These are phyloP conservation scores for Turnera subulata DNA, from an alignment of 345 rosid genomes.

Conservation along the genomic window DNA sequence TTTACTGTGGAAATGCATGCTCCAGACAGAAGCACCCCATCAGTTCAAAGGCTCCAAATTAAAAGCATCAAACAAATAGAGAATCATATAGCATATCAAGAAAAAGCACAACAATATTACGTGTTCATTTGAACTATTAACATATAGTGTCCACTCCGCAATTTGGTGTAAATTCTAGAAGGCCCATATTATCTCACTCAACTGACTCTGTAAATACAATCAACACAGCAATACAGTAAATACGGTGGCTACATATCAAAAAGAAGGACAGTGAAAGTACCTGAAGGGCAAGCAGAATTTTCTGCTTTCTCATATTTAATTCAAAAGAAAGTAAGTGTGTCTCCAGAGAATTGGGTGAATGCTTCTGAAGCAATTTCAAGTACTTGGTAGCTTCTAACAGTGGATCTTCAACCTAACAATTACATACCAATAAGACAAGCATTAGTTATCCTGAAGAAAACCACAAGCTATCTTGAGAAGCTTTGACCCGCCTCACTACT, in stretches of 20 bases:
- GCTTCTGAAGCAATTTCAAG: constrained; percentile 86
- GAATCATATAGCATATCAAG: too few relatives aligned
- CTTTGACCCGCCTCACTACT: background rate
- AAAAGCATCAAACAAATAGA: background rate
- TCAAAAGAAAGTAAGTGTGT: constrained; percentile 96
- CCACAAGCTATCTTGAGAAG: background rate
- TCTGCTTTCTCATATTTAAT: constrained; percentile 90
- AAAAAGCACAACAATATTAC: background rate
- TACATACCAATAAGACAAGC: constrained; percentile 6
- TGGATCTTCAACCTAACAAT: constrained; percentile 79
- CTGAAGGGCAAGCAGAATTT: constrained; percentile 90
- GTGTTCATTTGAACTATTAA: background rate
- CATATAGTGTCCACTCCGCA: background rate
- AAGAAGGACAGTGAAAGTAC: constrained; percentile 44
- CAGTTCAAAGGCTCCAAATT: background rate
- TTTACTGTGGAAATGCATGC: background rate
- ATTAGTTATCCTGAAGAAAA: background rate
- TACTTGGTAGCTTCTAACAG: constrained; percentile 88
- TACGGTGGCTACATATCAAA: too few relatives aligned
- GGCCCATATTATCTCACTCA: background rate
- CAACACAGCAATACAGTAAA: background rate
- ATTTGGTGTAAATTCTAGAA: background rate
- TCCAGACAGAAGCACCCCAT: background rate
- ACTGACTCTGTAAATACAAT: background rate
- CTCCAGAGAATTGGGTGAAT: constrained; percentile 75